Base-by-base conservation (phyloP, 2,329 filamentous ascomycete genomes). In the Neurospora crassa region DNA sequence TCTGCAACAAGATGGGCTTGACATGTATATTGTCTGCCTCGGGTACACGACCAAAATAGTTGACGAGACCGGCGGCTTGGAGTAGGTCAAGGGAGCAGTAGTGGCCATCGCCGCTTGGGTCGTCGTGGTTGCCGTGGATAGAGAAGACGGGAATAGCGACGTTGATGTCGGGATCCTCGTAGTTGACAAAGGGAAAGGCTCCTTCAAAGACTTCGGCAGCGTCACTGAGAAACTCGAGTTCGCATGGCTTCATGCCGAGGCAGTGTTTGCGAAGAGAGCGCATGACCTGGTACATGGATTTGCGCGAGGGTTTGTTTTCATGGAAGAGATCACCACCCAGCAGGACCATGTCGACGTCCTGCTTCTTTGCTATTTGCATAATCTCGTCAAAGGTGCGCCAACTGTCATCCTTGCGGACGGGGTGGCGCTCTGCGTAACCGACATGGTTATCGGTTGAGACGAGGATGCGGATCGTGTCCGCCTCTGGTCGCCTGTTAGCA, bases 401-500 rank as follows among this genome's bases (percentile, higher is more conserved):
- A 82, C 94, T 97, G 80, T 99, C 96, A 79, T 98, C 93, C 75
- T 94, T 95, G n/a, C 96, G 93, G 73, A 96, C 92, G 1, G 93
- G 89, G 80, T 99, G 94, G 77, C 94, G 90, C 82, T 99, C 96
- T 78, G 93, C 92, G 81, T 94, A 98, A 69, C 96, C 96, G 73
- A 99, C 96, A 91, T 99, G 96, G 76, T 96, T 98, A 80, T 99
- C 96, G 18, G 95, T 98, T 47, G 96, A 91, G 72, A 99, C 87
- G 45, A 99, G 89, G 75, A 99, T 96, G 75, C 93, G 93, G 78
- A 99, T 97, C 0, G 93, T 97, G 82, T 99, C 93, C 76, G 92
- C 82, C 70, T 83, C 85, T 86, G 59, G 16, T 29, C 5, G 18
- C 1, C 29, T 67, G 69, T 75, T 14, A 75, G 73, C 59, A 40